These are phyloP conservation scores for Elymus sibiricus DNA, from an alignment of 176 grass and related monocot genomes.

Conservation along the genomic window DNA sequence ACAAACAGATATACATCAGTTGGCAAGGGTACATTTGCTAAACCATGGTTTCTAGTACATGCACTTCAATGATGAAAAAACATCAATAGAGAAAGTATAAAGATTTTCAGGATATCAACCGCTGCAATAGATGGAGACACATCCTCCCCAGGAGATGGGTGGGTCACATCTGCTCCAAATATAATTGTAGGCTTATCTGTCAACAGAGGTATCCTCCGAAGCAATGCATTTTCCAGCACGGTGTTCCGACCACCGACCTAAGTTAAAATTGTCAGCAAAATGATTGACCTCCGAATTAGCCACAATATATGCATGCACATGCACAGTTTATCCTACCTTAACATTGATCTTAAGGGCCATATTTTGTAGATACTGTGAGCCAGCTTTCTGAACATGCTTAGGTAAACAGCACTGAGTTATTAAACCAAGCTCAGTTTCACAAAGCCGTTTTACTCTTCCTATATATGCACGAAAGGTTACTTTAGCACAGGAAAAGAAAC, in stretches of 20 bases:
- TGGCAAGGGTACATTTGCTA: not conserved
- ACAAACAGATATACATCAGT: not conserved
- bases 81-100: conserved; percentile 30
- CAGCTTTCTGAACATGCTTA: conserved; percentile 51
- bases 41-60: not conserved
- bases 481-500: not conserved
- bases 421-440: conserved; percentile 70
- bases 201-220: conserved; percentile 40
- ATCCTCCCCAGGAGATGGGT: conserved; percentile 67
- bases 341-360: conserved; percentile 83
- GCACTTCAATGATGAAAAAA: conserved; percentile 6
- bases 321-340: conserved; percentile 48
- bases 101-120: conserved; percentile 29
- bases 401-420: conserved; percentile 69
- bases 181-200: conserved; percentile 67
- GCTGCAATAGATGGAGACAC: conserved; percentile 69
- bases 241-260: conserved; percentile 73
- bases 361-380: conserved; percentile 62
- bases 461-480: not conserved
- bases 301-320: not conserved
- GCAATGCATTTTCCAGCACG: conserved; percentile 54
- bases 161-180: conserved; percentile 85
- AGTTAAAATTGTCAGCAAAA: not conserved
- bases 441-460: conserved; percentile 64
- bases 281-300: not conserved